These are phyloP conservation scores for Coffea canephora DNA, from an alignment of 257 asterid species.

Conservation along the genomic window DNA sequence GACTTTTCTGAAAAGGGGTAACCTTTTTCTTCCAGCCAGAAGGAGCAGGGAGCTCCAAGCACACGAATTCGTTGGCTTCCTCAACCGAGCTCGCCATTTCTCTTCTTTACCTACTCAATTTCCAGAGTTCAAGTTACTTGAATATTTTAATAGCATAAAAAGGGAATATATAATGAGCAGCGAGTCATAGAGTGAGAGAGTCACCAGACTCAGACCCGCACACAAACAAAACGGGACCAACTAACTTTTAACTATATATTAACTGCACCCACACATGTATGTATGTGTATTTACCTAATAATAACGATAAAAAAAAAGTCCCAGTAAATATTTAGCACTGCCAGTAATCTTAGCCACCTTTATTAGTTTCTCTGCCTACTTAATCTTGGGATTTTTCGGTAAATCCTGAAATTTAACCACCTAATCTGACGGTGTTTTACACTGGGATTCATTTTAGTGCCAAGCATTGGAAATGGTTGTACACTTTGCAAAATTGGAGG, in stretches of 20 bases:
- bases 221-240: constrained; percentile 19
- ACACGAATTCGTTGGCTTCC: constrained; percentile 30
- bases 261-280: constrained; percentile 4
- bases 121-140: constrained; percentile 3
- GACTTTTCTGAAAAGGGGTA: neutral
- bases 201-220: neutral
- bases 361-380: neutral
- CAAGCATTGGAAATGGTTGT: neutral
- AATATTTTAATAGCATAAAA: too few relatives aligned
- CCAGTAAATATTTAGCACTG: neutral
- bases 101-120: constrained; percentile 9
- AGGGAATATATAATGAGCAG: too few relatives aligned
- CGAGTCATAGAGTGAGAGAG: neutral
- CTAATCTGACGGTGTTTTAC: neutral
- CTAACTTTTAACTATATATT: constrained; percentile 16
- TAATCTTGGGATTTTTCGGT: neutral
- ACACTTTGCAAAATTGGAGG: neutral
- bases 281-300: too few relatives aligned
- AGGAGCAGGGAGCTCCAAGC: constrained; percentile 45
- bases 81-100: constrained; percentile 38
- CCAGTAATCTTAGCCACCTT: neutral
- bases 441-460: neutral
- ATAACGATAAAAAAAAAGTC: neutral
- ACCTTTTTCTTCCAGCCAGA: constrained; percentile 42
- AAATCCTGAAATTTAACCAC: neutral